Base-by-base conservation (phyloP, 148 eudicot species). In the Rhododendron ovatum region DNA sequence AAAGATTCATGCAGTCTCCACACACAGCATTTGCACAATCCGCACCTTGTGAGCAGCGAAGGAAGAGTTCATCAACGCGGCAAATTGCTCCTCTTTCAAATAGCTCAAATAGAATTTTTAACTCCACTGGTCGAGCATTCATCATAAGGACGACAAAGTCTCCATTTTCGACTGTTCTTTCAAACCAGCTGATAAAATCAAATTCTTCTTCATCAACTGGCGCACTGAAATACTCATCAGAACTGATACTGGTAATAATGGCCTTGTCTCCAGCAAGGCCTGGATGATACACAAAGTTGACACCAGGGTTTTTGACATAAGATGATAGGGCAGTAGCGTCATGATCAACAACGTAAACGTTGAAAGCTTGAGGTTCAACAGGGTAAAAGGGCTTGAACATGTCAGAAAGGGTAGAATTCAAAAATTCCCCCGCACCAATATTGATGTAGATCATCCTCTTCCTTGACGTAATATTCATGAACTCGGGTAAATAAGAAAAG, bases 81-180 rank as follows among this genome's bases (percentile, higher is more conserved):
- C 98, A 96, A 30, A 96, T 94, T 55, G 87, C 89, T 51, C 95
- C 95, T 61, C 90, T 93, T 84, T 91, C 92, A 83, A 92, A 96
- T 81, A 96, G 77, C 83, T 93, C 94, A 1, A 88, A 89, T 41
- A 96, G 92, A 69, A 94, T 89, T 17, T 90, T 91, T 87, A 89
- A 82, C 88, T 94, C 93, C 20, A 88, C 88, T 28, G 81, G 86
- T 33, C 93, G 91, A 5, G 94, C 88, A 75, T 92, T 96, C 94
- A 96, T 93, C 94, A 90, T 91, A 78, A 96, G 86, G 43, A 95
- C 95, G 78, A 93, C 96, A 50, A 95, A 90, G 83, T 95, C 98
- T 3, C 91, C 93, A n/a, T 88, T 87, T 51, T 69, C 87, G 1
- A 94, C 92, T 0, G 95, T 93, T 83, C 90, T 94, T 65, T 91